Evolutionary conservation across 176 grass and related monocot genomes (phyloP), one percentile per base, ranked within the genome.

Genomic region (Elymus sibiricus): DNA sequence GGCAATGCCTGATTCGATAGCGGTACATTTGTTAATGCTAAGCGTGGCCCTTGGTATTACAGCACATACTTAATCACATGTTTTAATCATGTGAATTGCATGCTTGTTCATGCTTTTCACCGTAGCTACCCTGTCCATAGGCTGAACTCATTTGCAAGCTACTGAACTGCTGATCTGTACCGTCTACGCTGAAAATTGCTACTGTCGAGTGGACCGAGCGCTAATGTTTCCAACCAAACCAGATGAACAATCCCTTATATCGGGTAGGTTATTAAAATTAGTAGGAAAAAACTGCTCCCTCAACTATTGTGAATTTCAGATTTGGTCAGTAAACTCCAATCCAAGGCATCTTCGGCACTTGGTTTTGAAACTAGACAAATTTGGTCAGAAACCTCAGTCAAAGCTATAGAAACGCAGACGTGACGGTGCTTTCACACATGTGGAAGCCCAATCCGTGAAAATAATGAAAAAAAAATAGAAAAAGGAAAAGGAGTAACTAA

Each of bases 61-160:
- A 53, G 16, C 0, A 53, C 66, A 5, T 34, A 2, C 31, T 49
- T 77, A 85, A 81, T 31, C 85, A 84, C 82, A 85, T 2, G 85
- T 80, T 62, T 91, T 39, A 88, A 81, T 80, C 70, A 87, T 84
- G 78, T 9, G 76, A 61, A 53, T 70, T 53, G 38, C 89, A 61
- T 53, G 85, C 35, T 65, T 67, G 37, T 2, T 53, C 74, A 76
- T 55, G 5, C 74, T 55, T 76, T 43, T 31, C 26, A 51, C 0
- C 2, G 21, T 76, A 55, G 74, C 27, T 76, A 5, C 22, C 44
- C 0, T 58, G 53, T 29, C 15, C 46, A 76, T 55, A 55, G 7
- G 27, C 27, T 76, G 74, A 55, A 76, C 27, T 76, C 74, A 76
- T 76, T 21, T 31, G 72, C 8, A 9, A 75, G 47, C 47, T 75